Evolutionary conservation across 2,329 filamentous ascomycete species (phyloP).

Genomic region (Pestalotiopsis sp.): DNA sequence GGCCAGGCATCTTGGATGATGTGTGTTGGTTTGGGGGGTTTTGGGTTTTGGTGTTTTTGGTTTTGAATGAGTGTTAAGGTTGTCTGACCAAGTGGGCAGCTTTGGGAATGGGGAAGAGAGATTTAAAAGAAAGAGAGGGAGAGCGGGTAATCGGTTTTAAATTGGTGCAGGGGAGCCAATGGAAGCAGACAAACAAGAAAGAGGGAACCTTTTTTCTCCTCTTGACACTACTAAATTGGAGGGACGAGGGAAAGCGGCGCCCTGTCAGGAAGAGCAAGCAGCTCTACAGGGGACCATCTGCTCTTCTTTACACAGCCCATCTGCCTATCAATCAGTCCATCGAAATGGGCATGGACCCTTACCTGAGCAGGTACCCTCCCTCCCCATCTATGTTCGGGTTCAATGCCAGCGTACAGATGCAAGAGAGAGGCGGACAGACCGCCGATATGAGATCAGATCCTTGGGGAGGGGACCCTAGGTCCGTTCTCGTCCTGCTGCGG

Average conservation of each 20-base stretch:
- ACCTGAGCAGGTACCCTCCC: background rate
- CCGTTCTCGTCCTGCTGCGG: background rate
- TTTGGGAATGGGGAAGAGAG: background rate
- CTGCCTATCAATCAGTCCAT: background rate
- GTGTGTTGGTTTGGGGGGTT: background rate
- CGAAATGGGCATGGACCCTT: slow-evolving; percentile 1
- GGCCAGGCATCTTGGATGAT: slow-evolving; percentile 40
- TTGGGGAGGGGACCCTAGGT: background rate
- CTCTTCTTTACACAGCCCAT: background rate
- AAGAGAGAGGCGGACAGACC: background rate
- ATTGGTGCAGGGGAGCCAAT: background rate
- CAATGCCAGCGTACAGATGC: background rate
- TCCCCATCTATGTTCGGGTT: background rate
- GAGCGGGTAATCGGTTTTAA: background rate
- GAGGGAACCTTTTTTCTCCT: background rate
- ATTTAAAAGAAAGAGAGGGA: background rate
- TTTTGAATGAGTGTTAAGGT: background rate
- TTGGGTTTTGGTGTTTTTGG: background rate
- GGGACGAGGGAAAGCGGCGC: background rate
- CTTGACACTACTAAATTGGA: background rate
- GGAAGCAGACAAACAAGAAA: background rate
- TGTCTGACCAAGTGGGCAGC: background rate
- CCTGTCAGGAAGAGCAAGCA: background rate
- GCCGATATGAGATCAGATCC: slow-evolving; percentile 1
- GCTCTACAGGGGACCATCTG: no score